Conservation (phyloP, 1,284 basidiomycete genomes). For the Boletus sp. region DNA sequence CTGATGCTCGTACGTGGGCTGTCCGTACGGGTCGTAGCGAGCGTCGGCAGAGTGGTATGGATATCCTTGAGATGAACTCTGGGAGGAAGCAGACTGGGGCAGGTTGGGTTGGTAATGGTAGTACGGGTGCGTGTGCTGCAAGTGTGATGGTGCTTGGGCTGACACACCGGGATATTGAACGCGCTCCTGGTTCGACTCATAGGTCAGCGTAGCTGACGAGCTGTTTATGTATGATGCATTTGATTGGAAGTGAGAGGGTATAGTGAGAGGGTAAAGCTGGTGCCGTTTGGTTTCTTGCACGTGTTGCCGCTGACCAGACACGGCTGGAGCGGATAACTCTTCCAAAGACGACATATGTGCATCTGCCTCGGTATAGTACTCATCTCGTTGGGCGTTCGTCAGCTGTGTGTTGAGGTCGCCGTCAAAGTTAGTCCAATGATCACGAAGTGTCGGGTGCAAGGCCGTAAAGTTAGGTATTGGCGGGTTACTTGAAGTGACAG, state of each 20-base stretch:
- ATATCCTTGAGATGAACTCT: conserved; percentile 23
- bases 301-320: background rate
- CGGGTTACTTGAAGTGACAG: background rate
- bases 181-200: conserved; percentile 2
- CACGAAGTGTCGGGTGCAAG: conserved; percentile 57
- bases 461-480: conserved; percentile 35
- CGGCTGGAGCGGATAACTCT: background rate
- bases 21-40: conserved; percentile 11
- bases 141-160: conserved; percentile 7
- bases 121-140: conserved; percentile 4
- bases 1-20: conserved; percentile 12
- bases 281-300: conserved; percentile 10
- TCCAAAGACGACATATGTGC: conserved; percentile 31
- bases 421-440: conserved; percentile 57
- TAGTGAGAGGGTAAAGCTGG: conserved; percentile 14
- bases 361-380: conserved; percentile 37
- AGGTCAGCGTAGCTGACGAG: conserved; percentile 3
- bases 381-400: conserved; percentile 37
- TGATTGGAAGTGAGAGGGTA: conserved; percentile 19
- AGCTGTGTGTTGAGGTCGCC: conserved; percentile 55
- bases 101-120: conserved; percentile 17
- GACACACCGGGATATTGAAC: conserved; percentile 7
- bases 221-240: background rate
- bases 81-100: conserved; percentile 15
- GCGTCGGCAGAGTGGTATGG: conserved; percentile 17